Conservation (phyloP, 306 rosid species). For the Vachellia pachyceras region DNA sequence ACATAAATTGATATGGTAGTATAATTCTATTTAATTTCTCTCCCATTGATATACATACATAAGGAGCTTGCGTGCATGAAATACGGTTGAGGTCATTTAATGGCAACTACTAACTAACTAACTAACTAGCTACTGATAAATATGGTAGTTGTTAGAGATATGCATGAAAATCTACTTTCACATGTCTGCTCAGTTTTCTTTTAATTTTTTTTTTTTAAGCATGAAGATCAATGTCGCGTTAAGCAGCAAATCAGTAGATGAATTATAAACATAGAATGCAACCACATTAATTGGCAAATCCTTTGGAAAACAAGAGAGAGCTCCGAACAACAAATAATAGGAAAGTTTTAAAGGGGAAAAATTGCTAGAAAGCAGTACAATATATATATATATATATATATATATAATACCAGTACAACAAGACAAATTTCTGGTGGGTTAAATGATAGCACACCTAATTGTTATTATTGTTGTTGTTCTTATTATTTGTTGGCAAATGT, state of each 20-base stretch:
- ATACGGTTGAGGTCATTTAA: background rate
- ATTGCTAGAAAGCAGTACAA: background rate
- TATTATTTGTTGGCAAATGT: background rate
- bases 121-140: background rate
- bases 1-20: too few species aligned
- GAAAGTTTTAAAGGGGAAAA: background rate
- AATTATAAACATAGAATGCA: background rate
- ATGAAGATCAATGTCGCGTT: background rate
- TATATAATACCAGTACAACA: background rate
- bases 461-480: background rate
- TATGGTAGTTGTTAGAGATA: background rate
- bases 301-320: background rate
- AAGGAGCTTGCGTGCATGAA: background rate
- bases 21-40: background rate
- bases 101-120: background rate
- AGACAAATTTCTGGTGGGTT: slow-evolving; percentile 6
- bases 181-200: too few species aligned
- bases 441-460: slow-evolving; percentile 10
- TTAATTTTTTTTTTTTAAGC: background rate
- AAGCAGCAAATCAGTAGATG: background rate
- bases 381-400: too few species aligned
- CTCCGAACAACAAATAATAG: too few species aligned
- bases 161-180: background rate
- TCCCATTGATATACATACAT: background rate
- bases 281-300: background rate